phyloP scores from a whole-genome alignment of 2,329 filamentous ascomycete species.

The Penicillium polonicum region DNA sequence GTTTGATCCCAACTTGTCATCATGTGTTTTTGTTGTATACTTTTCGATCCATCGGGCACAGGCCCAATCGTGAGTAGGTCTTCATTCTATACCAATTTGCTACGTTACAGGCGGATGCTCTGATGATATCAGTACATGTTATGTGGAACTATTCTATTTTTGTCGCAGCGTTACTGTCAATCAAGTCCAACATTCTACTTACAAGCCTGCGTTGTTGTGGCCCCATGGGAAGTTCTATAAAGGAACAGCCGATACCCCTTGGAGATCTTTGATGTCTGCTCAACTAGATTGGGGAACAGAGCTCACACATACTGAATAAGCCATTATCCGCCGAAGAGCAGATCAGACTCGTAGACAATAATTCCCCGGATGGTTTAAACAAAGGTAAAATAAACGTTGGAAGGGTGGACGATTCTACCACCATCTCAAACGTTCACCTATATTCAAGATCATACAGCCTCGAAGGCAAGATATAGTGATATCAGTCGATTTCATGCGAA shows the following conservation, averaged over 20 bases:
- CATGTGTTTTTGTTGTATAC: background rate
- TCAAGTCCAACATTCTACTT: background rate
- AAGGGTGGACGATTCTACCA: background rate
- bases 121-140: background rate
- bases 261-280: background rate
- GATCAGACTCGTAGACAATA: background rate
- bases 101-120: background rate
- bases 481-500: conserved; percentile 34
- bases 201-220: background rate
- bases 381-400: background rate
- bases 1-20: background rate
- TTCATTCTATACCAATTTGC: conserved; percentile 3
- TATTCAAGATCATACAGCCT: background rate
- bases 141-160: background rate
- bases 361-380: background rate
- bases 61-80: background rate
- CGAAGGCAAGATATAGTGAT: conserved; percentile 20
- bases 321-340: background rate
- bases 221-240: background rate
- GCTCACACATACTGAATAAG: background rate
- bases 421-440: background rate
- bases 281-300: background rate
- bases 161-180: background rate
- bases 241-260: background rate
- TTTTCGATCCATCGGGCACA: background rate